A percentile compares a stretch with the other conserved stretches of the same genome.
These are phyloP conservation scores for Rhodotorula sp. DNA, from an alignment of 1,284 basidiomycete genomes.

Conservation along the genomic window DNA sequence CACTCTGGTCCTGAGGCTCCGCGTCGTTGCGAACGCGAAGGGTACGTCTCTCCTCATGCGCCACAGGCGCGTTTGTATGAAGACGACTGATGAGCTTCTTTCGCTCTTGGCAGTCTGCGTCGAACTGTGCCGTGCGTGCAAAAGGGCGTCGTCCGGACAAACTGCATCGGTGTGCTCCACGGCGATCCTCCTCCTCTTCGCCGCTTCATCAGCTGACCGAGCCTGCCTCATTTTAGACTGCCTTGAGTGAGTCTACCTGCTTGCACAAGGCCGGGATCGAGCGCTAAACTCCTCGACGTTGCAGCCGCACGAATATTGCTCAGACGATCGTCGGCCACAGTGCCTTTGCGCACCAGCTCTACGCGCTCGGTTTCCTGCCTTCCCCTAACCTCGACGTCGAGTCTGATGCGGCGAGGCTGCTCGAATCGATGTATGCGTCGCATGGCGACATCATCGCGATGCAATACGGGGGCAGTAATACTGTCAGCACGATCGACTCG, in stretches of 20 bases:
- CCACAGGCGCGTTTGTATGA: too few species aligned
- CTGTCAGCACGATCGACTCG: slow-evolving; percentile 95
- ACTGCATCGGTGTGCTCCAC: slow-evolving; percentile 83
- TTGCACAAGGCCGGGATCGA: accelerated
- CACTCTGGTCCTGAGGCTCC: slow-evolving; percentile 58
- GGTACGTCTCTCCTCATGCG: neutral
- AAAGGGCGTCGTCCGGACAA: slow-evolving; percentile 74
- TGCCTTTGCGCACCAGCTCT: slow-evolving; percentile 90
- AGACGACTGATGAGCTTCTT: neutral
- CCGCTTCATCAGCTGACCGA: neutral
- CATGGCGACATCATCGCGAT: slow-evolving; percentile 67
- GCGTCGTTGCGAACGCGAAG: slow-evolving; percentile 4
- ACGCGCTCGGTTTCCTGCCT: slow-evolving; percentile 84
- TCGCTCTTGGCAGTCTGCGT: neutral
- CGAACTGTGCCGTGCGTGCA: slow-evolving; percentile 58
- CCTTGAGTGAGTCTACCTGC: slow-evolving; percentile 58
- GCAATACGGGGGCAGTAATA: slow-evolving; percentile 93
- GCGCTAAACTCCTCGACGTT: neutral
- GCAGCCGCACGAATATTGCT: slow-evolving; percentile 82
- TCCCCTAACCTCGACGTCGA: slow-evolving; percentile 85
- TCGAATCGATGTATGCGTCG: slow-evolving; percentile 99
- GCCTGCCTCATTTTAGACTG: slow-evolving; percentile 66
- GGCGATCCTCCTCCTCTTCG: accelerated
- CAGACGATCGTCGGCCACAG: slow-evolving; percentile 98
- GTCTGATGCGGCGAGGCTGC: slow-evolving; percentile 92